phyloP scores from a whole-genome alignment of 2,329 filamentous ascomycete species.

The Verticillium albo-atrum region DNA sequence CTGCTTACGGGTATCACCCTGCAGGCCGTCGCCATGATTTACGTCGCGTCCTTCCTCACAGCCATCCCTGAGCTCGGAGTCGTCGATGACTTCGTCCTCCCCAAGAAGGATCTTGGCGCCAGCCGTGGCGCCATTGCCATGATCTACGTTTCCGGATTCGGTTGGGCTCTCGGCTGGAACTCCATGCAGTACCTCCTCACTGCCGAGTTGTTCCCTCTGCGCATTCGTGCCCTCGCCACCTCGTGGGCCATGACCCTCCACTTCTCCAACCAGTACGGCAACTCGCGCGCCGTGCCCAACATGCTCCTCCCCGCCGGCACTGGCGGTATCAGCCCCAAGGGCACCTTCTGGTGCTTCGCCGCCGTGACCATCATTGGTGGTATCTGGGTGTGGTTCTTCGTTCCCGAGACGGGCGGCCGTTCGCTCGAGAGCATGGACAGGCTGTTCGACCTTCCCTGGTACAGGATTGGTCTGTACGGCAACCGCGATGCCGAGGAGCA shows the following conservation, averaged over 20 bases:
- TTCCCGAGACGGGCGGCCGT: slow-evolving; percentile 69
- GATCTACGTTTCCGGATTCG: slow-evolving; percentile 66
- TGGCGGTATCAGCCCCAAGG: slow-evolving; percentile 52
- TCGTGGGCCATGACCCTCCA: slow-evolving; percentile 74
- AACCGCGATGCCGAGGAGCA: slow-evolving; percentile 46
- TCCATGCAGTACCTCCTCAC: slow-evolving; percentile 68
- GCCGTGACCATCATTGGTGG: slow-evolving; percentile 64
- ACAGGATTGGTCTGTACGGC: slow-evolving; percentile 61
- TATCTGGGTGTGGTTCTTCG: slow-evolving; percentile 65
- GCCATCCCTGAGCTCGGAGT: slow-evolving; percentile 55
- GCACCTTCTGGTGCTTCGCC: slow-evolving; percentile 75
- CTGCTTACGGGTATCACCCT: slow-evolving; percentile 56
- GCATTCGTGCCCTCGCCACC: slow-evolving; percentile 66
- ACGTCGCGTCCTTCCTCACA: slow-evolving; percentile 58
- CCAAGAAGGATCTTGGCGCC: slow-evolving; percentile 43
- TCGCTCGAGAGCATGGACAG: slow-evolving; percentile 66
- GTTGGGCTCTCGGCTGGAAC: slow-evolving; percentile 72
- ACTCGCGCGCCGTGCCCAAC: slow-evolving; percentile 67
- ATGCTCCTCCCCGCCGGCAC: slow-evolving; percentile 55
- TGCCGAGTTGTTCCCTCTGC: slow-evolving; percentile 71
- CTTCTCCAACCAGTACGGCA: slow-evolving; percentile 76
- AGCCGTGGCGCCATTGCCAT: slow-evolving; percentile 67
- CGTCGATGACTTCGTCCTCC: slow-evolving; percentile 42
- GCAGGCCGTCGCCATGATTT: slow-evolving; percentile 58
- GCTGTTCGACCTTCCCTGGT: slow-evolving; percentile 70